phyloP scores from a whole-genome alignment of 495 filamentous ascomycete species.

The Coniosporium apollinis region DNA sequence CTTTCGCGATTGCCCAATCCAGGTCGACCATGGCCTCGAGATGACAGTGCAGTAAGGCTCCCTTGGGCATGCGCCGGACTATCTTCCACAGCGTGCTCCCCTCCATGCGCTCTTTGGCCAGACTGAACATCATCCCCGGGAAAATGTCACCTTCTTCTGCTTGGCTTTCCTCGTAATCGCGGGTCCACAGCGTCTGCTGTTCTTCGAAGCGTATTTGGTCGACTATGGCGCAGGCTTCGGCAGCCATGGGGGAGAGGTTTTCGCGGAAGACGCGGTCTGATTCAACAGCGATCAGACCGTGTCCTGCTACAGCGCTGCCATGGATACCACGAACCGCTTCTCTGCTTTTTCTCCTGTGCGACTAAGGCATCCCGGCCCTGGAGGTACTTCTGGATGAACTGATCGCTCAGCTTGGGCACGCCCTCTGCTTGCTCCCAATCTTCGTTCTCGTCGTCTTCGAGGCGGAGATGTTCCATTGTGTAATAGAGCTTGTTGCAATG shows the following conservation, averaged over 20 bases:
- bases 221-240: slow-evolving; percentile 61
- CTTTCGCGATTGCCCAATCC: slow-evolving; percentile 54
- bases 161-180: slow-evolving; percentile 42
- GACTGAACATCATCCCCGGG: slow-evolving; percentile 77
- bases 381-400: slow-evolving; percentile 66
- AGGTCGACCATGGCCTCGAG: slow-evolving; percentile 80
- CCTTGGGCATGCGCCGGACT: slow-evolving; percentile 76
- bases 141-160: slow-evolving; percentile 41
- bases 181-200: slow-evolving; percentile 51
- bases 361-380: slow-evolving; percentile 62
- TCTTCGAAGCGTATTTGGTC: slow-evolving; percentile 62
- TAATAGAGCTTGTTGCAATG: too few species aligned
- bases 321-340: slow-evolving; percentile 45
- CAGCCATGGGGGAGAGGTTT: slow-evolving; percentile 53
- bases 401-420: slow-evolving; percentile 39
- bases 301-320: not conserved
- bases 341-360: slow-evolving; percentile 58
- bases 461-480: slow-evolving; percentile 1
- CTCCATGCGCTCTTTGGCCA: slow-evolving; percentile 67
- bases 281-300: slow-evolving; percentile 6
- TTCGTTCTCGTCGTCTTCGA: slow-evolving; percentile 22
- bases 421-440: slow-evolving; percentile 37
- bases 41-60: slow-evolving; percentile 75
- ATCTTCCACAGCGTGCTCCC: slow-evolving; percentile 72
- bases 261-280: slow-evolving; percentile 48